phyloP scores from a whole-genome alignment of 495 filamentous ascomycete species.

The Aspergillus mulundensis region DNA sequence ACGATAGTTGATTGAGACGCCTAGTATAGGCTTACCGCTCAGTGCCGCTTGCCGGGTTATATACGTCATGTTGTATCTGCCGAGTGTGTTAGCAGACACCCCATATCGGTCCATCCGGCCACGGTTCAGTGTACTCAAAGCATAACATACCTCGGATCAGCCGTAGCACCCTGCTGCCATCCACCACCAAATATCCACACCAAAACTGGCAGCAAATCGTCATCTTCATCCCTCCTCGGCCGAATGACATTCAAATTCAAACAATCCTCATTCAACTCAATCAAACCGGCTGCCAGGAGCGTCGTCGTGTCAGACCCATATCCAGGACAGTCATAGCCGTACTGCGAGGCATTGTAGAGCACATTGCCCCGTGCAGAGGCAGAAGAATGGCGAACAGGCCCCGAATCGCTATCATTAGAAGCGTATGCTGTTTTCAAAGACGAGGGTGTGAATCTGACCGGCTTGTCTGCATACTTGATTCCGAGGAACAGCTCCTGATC shows the following conservation, averaged over 20 bases:
- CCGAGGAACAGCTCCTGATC: conserved; percentile 33
- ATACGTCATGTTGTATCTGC: conserved; percentile 37
- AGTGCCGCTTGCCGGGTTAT: conserved; percentile 29
- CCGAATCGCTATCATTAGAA: conserved; percentile 23
- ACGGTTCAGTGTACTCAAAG: too few species aligned
- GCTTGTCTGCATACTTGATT: conserved; percentile 34
- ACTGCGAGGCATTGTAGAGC: conserved; percentile 33
- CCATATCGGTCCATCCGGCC: too few species aligned
- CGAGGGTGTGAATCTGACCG: conserved; percentile 28
- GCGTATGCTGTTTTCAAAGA: conserved; percentile 23
- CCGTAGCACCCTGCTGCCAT: conserved; percentile 38
- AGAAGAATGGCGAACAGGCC: conserved; percentile 7
- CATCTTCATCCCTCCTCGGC: conserved; percentile 39
- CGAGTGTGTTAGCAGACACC: too few species aligned
- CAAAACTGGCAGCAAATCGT: conserved; percentile 55
- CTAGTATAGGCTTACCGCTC: conserved; percentile 57
- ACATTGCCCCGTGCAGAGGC: neutral
- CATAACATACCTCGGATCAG: conserved; percentile 31
- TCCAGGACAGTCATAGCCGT: conserved; percentile 36
- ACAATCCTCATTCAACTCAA: conserved; percentile 53
- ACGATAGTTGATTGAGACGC: conserved; percentile 74
- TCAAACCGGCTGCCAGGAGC: conserved; percentile 22
- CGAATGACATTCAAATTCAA: conserved; percentile 61
- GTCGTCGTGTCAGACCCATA: conserved; percentile 32
- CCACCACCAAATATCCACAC: conserved; percentile 67